Conservation (phyloP, 2,329 filamentous ascomycete genomes). For the Cladophialophora exuberans region DNA sequence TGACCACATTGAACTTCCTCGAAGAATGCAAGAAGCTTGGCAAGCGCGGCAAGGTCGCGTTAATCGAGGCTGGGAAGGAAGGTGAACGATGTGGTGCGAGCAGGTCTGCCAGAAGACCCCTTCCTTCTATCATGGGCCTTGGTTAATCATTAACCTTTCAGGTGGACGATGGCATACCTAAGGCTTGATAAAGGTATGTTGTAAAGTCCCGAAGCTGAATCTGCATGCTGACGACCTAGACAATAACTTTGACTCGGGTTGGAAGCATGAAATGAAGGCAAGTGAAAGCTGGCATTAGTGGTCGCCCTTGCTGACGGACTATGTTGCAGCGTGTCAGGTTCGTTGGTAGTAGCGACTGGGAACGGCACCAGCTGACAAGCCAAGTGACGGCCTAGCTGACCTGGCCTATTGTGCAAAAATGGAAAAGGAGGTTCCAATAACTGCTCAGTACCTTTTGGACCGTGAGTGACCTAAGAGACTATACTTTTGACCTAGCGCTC, state of each 20-base stretch:
- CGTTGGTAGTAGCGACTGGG: background rate
- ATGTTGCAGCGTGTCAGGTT: slow-evolving; percentile 19
- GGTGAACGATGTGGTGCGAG: slow-evolving; percentile 46
- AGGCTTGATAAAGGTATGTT: slow-evolving; percentile 40
- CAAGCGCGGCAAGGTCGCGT: slow-evolving; percentile 43
- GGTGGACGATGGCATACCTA: slow-evolving; percentile 47
- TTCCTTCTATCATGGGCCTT: background rate
- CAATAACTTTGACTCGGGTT: slow-evolving; percentile 30
- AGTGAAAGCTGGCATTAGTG: background rate
- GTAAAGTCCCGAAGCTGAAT: background rate
- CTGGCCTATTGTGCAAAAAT: slow-evolving; percentile 47
- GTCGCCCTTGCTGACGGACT: background rate
- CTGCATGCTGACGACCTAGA: slow-evolving; percentile 24
- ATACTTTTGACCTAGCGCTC: background rate
- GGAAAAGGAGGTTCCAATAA: slow-evolving; percentile 41
- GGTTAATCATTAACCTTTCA: background rate
- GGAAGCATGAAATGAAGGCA: slow-evolving; percentile 30
- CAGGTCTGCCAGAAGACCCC: slow-evolving; percentile 31
- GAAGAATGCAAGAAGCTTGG: slow-evolving; percentile 41
- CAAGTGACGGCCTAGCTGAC: slow-evolving; percentile 40
- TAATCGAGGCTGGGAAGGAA: slow-evolving; percentile 45
- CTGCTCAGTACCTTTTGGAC: slow-evolving; percentile 43
- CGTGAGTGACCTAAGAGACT: slow-evolving; percentile 22
- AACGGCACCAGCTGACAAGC: background rate
- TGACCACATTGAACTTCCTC: slow-evolving; percentile 47